These are phyloP conservation scores for Lentinula boryana DNA, from an alignment of 768 basidiomycete genomes.

Conservation along the genomic window DNA sequence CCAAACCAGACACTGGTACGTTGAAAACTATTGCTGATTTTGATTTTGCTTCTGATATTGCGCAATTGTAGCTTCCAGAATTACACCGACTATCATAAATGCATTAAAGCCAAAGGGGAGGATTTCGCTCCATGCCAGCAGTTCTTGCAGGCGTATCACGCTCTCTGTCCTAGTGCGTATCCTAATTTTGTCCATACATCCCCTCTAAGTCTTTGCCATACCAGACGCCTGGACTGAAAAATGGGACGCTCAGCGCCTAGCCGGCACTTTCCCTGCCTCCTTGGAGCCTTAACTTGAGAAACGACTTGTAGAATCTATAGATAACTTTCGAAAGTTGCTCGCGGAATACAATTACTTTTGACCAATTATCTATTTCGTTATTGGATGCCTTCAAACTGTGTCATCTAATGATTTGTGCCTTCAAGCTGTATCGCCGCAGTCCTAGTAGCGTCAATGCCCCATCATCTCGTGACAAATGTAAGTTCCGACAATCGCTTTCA, in stretches of 20 bases:
- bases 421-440: neutral
- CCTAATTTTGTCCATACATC: too few species aligned
- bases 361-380: neutral
- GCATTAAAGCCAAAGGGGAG: slow-evolving; percentile 93
- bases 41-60: neutral
- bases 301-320: neutral
- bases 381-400: neutral
- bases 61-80: slow-evolving; percentile 72
- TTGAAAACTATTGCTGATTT: neutral
- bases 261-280: slow-evolving; percentile 86
- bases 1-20: slow-evolving; percentile 95
- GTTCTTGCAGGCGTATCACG: slow-evolving; percentile 94
- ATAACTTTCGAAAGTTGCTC: neutral
- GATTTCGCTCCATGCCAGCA: slow-evolving; percentile 99
- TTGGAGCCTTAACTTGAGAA: slow-evolving; percentile 56
- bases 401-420: neutral
- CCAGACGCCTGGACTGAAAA: slow-evolving; percentile 49
- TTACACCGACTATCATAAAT: slow-evolving; percentile 99
- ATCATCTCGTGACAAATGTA: neutral
- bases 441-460: neutral
- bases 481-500: neutral
- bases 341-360: neutral
- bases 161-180: slow-evolving; percentile 94
- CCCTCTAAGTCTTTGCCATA: neutral
- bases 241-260: slow-evolving; percentile 95